A percentile compares a stretch with the other conserved stretches of the same genome.
These are phyloP conservation scores for Boletus smithii DNA, from an alignment of 1,284 basidiomycete genomes.

Conservation along the genomic window DNA sequence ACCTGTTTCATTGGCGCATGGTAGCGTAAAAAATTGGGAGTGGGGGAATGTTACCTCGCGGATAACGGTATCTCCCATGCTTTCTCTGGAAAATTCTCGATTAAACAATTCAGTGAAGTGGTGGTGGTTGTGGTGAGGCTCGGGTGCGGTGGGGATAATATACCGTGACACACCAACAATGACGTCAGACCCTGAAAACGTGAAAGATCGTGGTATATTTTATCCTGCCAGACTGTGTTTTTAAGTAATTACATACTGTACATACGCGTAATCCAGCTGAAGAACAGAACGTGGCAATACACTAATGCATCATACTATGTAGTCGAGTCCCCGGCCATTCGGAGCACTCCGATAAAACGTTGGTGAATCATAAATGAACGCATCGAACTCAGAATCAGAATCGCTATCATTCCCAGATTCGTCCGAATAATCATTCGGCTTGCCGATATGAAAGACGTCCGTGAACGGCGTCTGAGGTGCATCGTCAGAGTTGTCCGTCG, in stretches of 20 bases:
- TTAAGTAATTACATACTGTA: slow-evolving; percentile 2
- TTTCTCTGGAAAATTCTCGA: slow-evolving; percentile 4
- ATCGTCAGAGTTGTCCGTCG: slow-evolving; percentile 49
- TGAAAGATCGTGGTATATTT: slow-evolving; percentile 10
- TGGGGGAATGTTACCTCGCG: slow-evolving; percentile 25
- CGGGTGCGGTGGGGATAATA: slow-evolving; percentile 9
- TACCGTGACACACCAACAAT: slow-evolving; percentile 1
- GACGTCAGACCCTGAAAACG: slow-evolving; percentile 25
- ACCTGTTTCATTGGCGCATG: slow-evolving; percentile 38
- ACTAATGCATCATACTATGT: slow-evolving; percentile 14
- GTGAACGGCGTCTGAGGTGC: slow-evolving; percentile 73
- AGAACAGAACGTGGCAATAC: no score
- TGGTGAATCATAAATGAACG: slow-evolving; percentile 66
- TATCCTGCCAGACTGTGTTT: neutral
- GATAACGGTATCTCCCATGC: slow-evolving; percentile 29
- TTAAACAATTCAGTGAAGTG: slow-evolving; percentile 1
- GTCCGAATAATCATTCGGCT: slow-evolving; percentile 40
- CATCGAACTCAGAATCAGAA: slow-evolving; percentile 62
- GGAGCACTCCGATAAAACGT: slow-evolving; percentile 39
- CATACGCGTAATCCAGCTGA: slow-evolving; percentile 10
- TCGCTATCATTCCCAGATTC: slow-evolving; percentile 51
- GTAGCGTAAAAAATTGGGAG: neutral
- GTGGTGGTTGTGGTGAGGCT: slow-evolving; percentile 21
- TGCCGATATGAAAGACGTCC: slow-evolving; percentile 68
- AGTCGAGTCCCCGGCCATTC: slow-evolving; percentile 40